Evolutionary conservation across 345 rosid genomes (phyloP).

Genomic region (Eucalyptus erythrocorys): DNA sequence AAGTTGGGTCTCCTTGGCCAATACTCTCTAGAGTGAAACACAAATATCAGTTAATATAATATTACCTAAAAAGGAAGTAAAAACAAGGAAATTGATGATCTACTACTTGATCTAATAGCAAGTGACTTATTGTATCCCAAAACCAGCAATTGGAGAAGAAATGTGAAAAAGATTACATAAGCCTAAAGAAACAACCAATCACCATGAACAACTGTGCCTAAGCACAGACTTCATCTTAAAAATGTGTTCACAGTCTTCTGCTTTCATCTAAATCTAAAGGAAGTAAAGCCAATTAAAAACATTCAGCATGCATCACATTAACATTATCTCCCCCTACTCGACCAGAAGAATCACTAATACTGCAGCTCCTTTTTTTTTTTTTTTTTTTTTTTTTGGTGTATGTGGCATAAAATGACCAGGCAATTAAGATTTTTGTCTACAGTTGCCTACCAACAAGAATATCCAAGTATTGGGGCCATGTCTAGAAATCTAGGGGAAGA

Average conservation of each 20-base stretch:
- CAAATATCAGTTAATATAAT: background rate
- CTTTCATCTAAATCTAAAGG: background rate
- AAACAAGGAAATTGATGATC: background rate
- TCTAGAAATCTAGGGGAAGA: background rate
- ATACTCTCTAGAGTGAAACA: conserved; percentile 38
- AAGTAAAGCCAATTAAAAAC: background rate
- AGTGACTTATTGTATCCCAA: background rate
- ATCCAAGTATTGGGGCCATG: background rate
- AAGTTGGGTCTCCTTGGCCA: conserved; percentile 81
- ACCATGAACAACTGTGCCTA: background rate
- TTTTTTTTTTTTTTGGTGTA: too few relatives aligned
- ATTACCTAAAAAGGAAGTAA: background rate
- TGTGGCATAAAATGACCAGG: background rate
- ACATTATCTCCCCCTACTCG: background rate
- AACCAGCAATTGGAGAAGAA: background rate
- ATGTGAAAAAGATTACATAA: background rate
- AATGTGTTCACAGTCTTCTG: background rate
- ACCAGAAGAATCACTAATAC: background rate
- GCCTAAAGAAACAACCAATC: background rate
- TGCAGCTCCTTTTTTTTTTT: background rate
- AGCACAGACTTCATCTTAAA: background rate
- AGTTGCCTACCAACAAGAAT: background rate
- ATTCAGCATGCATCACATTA: background rate
- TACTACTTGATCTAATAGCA: background rate
- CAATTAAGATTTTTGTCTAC: background rate